Evolutionary conservation across 1,139 yeast genomes (phyloP), one percentile per base, ranked within the genome.

Genomic region (Geotrichum australiense): DNA sequence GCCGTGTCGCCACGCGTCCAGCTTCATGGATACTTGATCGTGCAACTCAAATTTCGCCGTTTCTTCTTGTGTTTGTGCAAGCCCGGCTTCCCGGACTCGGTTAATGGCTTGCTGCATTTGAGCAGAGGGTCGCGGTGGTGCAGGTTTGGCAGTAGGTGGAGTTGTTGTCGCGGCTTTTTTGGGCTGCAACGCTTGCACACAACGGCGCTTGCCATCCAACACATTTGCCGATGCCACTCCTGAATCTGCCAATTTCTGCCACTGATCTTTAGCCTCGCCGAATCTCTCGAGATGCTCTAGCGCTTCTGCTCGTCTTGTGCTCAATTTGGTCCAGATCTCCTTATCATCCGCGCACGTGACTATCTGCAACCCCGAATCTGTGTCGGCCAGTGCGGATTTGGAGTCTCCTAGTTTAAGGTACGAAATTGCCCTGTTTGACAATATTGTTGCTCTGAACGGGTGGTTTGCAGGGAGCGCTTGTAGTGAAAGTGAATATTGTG

Each of bases 131-230:
- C 15, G 19, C 6, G 25, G 4, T 15, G 56, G 46, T 22, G 42
- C 27, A 4, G 52, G 23, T 3, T 53, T 37, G 18, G 53, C 30
- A 1, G 47, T 45, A 7, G 58, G 33, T 10, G 50, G 47, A n/a
- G 65, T 48, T 4, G 62, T 48, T 34, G 53, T 54, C 1, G 62
- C 54, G 5, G 49, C 40, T 1, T 47, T 8, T 14, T 14, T 29
- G 8, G 32, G 20, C 33, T 77, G 70, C 19, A 86, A 63, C 1
- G 79, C 75, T 23, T 73, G 73, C 47, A 73, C 74, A 46, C 95
- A 84, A 47, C 98, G 71, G 54, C 93, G 71, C 56, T 78, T 85
- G 4, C 93, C 95, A 44, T 85, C 96, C 71, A 89, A 66, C 0
- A 78, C 68, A 36, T 73, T 68, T 48, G 78, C 76, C 29, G 78